These are phyloP conservation scores for Flaveria robusta DNA, from an alignment of 129 eudicot species.

Conservation along the genomic window DNA sequence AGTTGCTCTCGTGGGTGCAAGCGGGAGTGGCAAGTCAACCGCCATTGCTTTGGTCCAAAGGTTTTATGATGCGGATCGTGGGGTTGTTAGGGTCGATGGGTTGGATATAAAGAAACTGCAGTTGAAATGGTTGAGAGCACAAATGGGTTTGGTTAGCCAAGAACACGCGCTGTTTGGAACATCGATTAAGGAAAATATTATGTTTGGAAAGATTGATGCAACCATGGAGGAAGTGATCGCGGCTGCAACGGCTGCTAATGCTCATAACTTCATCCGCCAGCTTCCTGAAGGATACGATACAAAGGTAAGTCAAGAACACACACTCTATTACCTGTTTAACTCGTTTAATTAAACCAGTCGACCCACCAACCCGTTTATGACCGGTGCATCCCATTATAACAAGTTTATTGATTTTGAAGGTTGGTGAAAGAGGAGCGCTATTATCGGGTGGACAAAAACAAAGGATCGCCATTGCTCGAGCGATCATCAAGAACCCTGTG, in stretches of 20 bases:
- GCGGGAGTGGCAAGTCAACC: constrained; percentile 96
- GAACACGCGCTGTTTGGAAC: constrained; percentile 93
- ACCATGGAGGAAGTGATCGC: constrained; percentile 83
- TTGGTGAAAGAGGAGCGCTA: constrained; percentile 95
- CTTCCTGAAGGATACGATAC: constrained; percentile 96
- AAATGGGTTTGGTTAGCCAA: constrained; percentile 96
- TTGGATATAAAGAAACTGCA: constrained; percentile 61
- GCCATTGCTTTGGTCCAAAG: constrained; percentile 82
- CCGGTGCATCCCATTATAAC: background rate
- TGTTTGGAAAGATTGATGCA: constrained; percentile 89
- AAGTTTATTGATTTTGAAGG: constrained; percentile 38
- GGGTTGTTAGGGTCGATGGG: constrained; percentile 72
- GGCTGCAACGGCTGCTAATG: constrained; percentile 93
- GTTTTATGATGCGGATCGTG: constrained; percentile 64
- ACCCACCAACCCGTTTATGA: background rate
- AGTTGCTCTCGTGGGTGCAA: constrained; percentile 89
- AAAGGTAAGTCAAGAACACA: constrained; percentile 49
- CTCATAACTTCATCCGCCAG: constrained; percentile 79
- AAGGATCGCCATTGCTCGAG: constrained; percentile 86
- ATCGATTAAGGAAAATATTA: constrained; percentile 77
- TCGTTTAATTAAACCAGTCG: background rate
- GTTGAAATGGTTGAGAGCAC: constrained; percentile 80
- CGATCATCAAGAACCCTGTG: constrained; percentile 81
- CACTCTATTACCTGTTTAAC: background rate
- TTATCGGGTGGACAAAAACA: constrained; percentile 97